phyloP scores from a whole-genome alignment of 169 alveolate genomes.

The Neospora caninum region DNA sequence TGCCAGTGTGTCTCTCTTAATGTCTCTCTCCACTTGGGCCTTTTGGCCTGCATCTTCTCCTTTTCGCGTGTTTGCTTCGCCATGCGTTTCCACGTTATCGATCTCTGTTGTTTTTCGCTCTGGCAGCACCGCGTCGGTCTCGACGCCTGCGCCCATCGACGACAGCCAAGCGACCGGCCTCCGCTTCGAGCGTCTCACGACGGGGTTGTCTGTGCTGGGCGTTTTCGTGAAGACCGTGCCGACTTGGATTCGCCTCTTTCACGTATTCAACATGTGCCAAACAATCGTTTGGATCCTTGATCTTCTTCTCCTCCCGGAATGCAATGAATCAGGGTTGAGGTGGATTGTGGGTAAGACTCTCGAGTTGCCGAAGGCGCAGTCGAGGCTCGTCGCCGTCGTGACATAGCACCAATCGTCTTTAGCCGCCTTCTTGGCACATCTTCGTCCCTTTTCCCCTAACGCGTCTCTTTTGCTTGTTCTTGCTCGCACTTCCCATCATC shows the following conservation, averaged over 20 bases:
- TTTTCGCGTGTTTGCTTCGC: no score
- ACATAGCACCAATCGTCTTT: neutral
- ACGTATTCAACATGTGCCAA: slow-evolving; percentile 73
- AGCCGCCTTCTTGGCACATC: no score
- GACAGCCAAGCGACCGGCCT: neutral
- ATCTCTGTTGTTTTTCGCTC: neutral
- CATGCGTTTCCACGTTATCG: no score
- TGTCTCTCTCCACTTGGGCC: no score
- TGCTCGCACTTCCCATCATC: no score
- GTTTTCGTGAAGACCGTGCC: slow-evolving; percentile 71
- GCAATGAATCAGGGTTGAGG: slow-evolving; percentile 68
- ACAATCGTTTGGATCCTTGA: slow-evolving; percentile 63
- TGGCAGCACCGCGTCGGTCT: neutral
- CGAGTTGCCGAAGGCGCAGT: neutral
- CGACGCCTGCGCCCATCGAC: neutral
- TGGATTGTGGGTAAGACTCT: slow-evolving; percentile 40
- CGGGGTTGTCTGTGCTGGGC: slow-evolving; percentile 66
- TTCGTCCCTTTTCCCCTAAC: no score
- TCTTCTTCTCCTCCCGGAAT: slow-evolving; percentile 71
- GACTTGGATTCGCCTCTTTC: slow-evolving; percentile 72
- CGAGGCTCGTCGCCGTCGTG: neutral
- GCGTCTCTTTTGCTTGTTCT: no score
- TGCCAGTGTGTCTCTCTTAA: no score
- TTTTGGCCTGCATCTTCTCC: no score
- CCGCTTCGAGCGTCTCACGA: slow-evolving; percentile 57